Evolutionary conservation across 2,329 filamentous ascomycete genomes (phyloP).

Genomic region (Ceratocystis cubensis): DNA sequence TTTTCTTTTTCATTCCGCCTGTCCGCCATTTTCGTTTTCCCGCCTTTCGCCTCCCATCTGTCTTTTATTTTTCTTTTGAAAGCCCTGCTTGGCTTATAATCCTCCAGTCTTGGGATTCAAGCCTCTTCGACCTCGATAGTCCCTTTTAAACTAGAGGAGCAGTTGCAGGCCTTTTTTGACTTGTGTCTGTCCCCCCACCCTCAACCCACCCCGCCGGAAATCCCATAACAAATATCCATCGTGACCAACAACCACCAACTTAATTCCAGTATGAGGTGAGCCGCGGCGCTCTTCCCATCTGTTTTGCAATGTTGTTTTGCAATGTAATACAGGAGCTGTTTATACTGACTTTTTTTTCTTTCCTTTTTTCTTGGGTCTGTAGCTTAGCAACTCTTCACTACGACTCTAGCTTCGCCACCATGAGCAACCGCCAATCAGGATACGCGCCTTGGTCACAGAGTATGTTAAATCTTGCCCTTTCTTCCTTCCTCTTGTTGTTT

Average conservation of each 20-base stretch:
- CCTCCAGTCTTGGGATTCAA: not conserved
- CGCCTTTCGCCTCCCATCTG: not conserved
- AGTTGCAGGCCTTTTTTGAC: constrained; percentile 11
- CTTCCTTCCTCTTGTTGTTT: constrained; percentile 7
- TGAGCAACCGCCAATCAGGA: constrained; percentile 19
- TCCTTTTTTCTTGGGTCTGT: not conserved
- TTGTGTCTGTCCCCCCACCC: constrained; percentile 15
- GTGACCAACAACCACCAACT: constrained; percentile 10
- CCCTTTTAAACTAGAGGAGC: not conserved
- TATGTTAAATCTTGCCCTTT: not conserved
- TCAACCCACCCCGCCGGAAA: constrained; percentile 10
- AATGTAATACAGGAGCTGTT: not conserved
- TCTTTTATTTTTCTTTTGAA: not conserved
- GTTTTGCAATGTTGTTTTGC: not conserved
- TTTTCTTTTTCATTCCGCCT: not conserved
- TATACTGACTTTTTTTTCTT: constrained; percentile 13
- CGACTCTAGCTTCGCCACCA: constrained; percentile 19
- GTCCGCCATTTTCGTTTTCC: too few species aligned
- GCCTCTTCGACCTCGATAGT: constrained; percentile 6
- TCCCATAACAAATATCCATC: constrained; percentile 1
- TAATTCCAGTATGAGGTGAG: constrained; percentile 20
- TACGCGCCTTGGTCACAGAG: constrained; percentile 16
- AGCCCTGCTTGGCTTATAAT: not conserved
- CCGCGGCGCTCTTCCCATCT: constrained; percentile 18
- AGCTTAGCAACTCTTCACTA: constrained; percentile 18